Evolutionary conservation across 2,329 filamentous ascomycete species (phyloP).

Genomic region (Colletotrichum filicis): DNA sequence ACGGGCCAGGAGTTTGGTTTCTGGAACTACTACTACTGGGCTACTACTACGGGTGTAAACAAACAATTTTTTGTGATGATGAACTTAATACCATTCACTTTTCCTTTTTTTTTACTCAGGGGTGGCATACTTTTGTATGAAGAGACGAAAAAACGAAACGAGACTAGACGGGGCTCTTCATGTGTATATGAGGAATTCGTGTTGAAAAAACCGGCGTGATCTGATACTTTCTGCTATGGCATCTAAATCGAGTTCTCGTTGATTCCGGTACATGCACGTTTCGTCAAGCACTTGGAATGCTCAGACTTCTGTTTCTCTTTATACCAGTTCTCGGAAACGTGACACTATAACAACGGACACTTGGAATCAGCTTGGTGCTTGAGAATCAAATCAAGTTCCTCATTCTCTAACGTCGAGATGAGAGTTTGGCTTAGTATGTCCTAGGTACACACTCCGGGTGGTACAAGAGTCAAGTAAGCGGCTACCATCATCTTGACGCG

Average conservation of each 20-base stretch:
- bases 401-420: too few relatives aligned
- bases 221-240: constrained; percentile 3
- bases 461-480: too few relatives aligned
- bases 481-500: too few relatives aligned
- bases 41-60: constrained; percentile 21
- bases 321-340: too few relatives aligned
- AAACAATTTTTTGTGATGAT: constrained; percentile 13
- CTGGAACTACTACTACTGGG: constrained; percentile 8
- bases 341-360: too few relatives aligned
- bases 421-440: too few relatives aligned
- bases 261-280: background rate
- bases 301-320: too few relatives aligned
- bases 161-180: background rate
- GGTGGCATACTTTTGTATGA: background rate
- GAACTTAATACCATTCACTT: constrained; percentile 34
- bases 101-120: constrained; percentile 20
- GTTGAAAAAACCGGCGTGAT: constrained; percentile 18
- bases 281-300: background rate
- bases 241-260: constrained; percentile 30
- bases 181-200: constrained; percentile 9
- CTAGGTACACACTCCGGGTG: too few relatives aligned
- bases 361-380: too few relatives aligned
- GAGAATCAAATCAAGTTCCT: too few relatives aligned
- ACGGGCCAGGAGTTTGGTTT: constrained; percentile 14
- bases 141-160: constrained; percentile 2